Evolutionary conservation across 1,139 yeast species (phyloP), one percentile per base, ranked within the genome.

Genomic region (Lodderomyces parapsilosis): DNA sequence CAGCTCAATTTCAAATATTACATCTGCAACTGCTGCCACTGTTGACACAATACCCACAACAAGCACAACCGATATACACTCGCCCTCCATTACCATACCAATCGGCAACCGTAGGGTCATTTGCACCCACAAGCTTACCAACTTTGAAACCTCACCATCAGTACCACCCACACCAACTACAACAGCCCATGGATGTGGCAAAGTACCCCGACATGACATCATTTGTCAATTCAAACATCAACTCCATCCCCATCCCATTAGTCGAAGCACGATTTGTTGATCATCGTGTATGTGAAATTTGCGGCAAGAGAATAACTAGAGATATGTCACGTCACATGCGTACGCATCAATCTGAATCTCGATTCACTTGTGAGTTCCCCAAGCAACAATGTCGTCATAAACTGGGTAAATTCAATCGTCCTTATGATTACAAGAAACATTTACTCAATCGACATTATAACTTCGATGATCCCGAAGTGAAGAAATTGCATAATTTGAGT

Each of bases 371-470:
- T 57, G 71, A 79, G 20, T 83, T 73, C 53, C 85, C 87, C 17
- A 66, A 75, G 43, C 64, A 22, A 15, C 65, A 65, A 43, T 83
- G 89, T 56, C 66, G 74, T 10, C 88, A 83, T 58, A 80, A 76
- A 54, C 73, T 82, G 38, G 84, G 83, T 18, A 76, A 68, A 50
- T 83, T 83, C 62, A 83, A 83, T 62, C 68, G 89, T 37, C 86
- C 85, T 2, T 83, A 83, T 55, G 89, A 83, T 57, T 81, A 70
- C 62, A 83, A 83, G 55, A 83, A 83, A 53, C 89, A 83, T 56
- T 62, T 83, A 48, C 63, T 83, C 35, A 84, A 82, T 56, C 70
- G 78, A 41, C 89, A 83, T 53, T 83, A 82, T 56, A 62, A 60
- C 39, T 82, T 81, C 56, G 79, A 75, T 46, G 73, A 78, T 47